These are phyloP conservation scores for Athelia psychrophila DNA, from an alignment of 1,284 basidiomycete genomes.

Conservation along the genomic window DNA sequence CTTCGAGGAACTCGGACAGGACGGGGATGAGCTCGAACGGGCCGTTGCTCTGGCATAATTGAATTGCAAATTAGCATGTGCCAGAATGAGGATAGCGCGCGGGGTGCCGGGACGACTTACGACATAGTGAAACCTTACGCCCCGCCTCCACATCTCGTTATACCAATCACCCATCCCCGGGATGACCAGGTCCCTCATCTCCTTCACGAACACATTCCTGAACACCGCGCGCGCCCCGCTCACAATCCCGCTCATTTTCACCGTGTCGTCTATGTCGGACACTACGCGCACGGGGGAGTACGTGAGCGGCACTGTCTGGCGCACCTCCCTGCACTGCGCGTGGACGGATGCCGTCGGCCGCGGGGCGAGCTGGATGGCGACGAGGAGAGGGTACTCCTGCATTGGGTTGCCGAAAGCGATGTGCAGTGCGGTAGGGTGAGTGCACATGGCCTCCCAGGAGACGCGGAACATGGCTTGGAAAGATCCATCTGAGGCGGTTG, in stretches of 20 bases:
- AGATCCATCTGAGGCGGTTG: constrained; percentile 65
- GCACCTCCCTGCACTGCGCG: not conserved
- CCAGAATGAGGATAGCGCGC: not conserved
- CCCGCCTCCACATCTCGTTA: constrained; percentile 59
- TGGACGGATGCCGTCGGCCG: constrained; percentile 3
- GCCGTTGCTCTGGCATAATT: constrained; percentile 69
- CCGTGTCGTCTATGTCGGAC: constrained; percentile 94
- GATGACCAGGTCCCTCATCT: constrained; percentile 74
- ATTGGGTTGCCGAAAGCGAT: constrained; percentile 54
- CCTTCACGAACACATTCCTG: constrained; percentile 75
- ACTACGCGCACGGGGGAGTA: constrained; percentile 71
- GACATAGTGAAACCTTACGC: constrained; percentile 83
- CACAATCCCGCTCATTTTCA: constrained; percentile 78
- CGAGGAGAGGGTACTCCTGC: constrained; percentile 54
- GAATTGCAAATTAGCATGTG: constrained; percentile 6
- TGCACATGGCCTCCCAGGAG: constrained; percentile 65
- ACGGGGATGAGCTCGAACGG: constrained; percentile 86
- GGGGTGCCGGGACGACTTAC: constrained; percentile 51
- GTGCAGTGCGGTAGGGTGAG: constrained; percentile 53
- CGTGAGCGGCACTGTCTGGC: constrained; percentile 44
- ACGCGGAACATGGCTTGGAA: constrained; percentile 65
- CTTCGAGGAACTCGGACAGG: constrained; percentile 73
- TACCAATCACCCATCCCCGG: constrained; percentile 90
- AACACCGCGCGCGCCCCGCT: constrained; percentile 75
- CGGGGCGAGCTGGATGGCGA: constrained; percentile 53